These are phyloP conservation scores for Athelia sp. DNA, from an alignment of 1,284 basidiomycete species.

Conservation along the genomic window DNA sequence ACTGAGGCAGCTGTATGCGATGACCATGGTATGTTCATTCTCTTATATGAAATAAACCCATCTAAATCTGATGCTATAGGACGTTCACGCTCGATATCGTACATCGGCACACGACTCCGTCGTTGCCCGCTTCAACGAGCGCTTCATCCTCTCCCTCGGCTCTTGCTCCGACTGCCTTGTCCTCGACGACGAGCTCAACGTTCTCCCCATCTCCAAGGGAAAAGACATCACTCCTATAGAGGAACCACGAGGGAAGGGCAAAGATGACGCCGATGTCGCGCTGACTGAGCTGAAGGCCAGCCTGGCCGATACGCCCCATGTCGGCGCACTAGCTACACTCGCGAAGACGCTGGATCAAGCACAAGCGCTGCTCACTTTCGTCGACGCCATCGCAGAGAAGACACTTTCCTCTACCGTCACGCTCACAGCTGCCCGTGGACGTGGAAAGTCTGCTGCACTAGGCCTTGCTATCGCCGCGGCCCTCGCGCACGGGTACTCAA, in stretches of 20 bases:
- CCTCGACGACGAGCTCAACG: constrained; percentile 97
- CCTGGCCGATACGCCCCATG: constrained; percentile 81
- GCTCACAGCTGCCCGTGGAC: constrained; percentile 90
- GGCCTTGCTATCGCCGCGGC: constrained; percentile 94
- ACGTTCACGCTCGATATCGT: constrained; percentile 91
- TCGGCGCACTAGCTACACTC: constrained; percentile 89
- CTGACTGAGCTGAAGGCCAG: constrained; percentile 81
- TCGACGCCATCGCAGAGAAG: constrained; percentile 89
- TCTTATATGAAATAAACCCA: not conserved
- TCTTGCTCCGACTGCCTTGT: constrained; percentile 90
- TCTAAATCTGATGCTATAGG: constrained; percentile 46
- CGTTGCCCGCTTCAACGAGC: constrained; percentile 95
- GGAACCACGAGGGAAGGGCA: constrained; percentile 47
- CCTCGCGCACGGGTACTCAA: constrained; percentile 92
- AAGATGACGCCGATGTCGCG: constrained; percentile 54
- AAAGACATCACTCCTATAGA: constrained; percentile 84
- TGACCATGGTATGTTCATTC: constrained; percentile 81
- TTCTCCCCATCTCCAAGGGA: constrained; percentile 92
- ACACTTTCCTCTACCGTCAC: constrained; percentile 94
- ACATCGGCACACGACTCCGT: constrained; percentile 90
- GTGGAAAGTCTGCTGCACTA: constrained; percentile 95
- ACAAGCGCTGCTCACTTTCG: constrained; percentile 87
- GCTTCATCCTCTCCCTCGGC: constrained; percentile 93
- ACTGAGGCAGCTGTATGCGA: constrained; percentile 88
- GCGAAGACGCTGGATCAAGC: constrained; percentile 93